These are phyloP conservation scores for Stagonosporopsis chrysanthemi DNA, from an alignment of 2,329 filamentous ascomycete genomes.

Conservation along the genomic window DNA sequence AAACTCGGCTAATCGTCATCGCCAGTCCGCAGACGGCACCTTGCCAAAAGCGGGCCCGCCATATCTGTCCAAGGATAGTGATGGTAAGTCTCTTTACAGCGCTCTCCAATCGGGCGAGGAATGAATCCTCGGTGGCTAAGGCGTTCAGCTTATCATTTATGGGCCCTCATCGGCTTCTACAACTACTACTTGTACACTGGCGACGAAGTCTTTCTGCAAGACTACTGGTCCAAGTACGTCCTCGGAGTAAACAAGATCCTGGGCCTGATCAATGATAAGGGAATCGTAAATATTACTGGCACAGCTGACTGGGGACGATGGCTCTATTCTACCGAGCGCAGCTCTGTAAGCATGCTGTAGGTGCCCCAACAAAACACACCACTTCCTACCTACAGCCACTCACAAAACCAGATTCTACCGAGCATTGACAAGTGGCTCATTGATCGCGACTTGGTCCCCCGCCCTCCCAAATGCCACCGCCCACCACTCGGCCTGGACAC, in stretches of 20 bases:
- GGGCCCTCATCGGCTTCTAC: conserved; percentile 65
- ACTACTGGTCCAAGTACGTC: conserved; percentile 59
- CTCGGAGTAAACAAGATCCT: conserved; percentile 58
- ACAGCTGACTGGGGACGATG: conserved; percentile 60
- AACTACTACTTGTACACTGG: conserved; percentile 66
- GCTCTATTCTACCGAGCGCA: conserved; percentile 21
- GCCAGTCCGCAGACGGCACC: conserved; percentile 36
- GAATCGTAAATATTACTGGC: conserved; percentile 60
- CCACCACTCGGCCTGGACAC: not conserved
- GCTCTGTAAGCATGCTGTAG: conserved; percentile 16
- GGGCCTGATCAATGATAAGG: conserved; percentile 47
- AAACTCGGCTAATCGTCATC: conserved; percentile 26
- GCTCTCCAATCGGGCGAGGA: too few relatives aligned
- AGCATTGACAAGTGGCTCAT: not conserved
- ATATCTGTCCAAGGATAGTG: conserved; percentile 44
- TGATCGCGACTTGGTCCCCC: not conserved
- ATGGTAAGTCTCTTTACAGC: conserved; percentile 18
- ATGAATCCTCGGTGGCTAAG: not conserved
- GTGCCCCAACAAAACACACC: not conserved
- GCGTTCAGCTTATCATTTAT: conserved; percentile 50
- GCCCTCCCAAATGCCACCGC: not conserved
- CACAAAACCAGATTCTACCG: conserved; percentile 1
- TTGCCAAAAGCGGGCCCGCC: conserved; percentile 53
- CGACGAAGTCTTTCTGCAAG: conserved; percentile 57
- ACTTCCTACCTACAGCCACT: not conserved